phyloP scores from a whole-genome alignment of 2,329 filamentous ascomycete species.

The Ophiostoma quercus region DNA sequence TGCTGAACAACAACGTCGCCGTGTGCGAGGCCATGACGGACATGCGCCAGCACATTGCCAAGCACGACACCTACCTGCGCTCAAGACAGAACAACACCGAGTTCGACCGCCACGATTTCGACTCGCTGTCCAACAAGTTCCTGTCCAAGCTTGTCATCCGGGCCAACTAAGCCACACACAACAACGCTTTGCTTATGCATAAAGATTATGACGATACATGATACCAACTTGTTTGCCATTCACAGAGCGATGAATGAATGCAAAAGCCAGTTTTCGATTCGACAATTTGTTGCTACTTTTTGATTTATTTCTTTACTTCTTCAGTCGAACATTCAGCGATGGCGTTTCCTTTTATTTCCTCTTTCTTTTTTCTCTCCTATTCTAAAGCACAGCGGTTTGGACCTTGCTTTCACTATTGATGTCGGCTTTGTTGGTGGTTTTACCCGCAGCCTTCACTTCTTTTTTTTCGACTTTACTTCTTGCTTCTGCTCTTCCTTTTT shows the following conservation, averaged over 20 bases:
- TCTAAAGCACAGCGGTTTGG: constrained; percentile 13
- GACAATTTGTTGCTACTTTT: constrained; percentile 3
- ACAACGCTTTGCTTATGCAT: neutral
- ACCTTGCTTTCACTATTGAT: neutral
- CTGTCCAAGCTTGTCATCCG: constrained; percentile 93
- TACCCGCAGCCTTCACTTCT: neutral
- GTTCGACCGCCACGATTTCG: constrained; percentile 89
- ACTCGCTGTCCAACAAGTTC: constrained; percentile 95
- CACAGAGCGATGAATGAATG: neutral
- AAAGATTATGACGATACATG: constrained; percentile 10
- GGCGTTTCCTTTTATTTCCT: constrained; percentile 30
- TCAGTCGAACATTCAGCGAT: constrained; percentile 31
- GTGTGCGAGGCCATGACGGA: constrained; percentile 96
- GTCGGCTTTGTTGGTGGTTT: neutral
- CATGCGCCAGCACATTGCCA: constrained; percentile 83
- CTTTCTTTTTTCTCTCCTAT: constrained; percentile 26
- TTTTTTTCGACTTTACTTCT: neutral
- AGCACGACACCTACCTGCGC: constrained; percentile 86
- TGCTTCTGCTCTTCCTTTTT: neutral
- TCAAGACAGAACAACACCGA: constrained; percentile 65
- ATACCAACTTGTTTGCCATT: neutral
- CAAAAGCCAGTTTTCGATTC: constrained; percentile 8
- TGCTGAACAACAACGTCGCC: constrained; percentile 83
- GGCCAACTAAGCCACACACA: constrained; percentile 59
- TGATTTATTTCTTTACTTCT: constrained; percentile 21